Evolutionary conservation across 306 rosid species (phyloP).

Genomic region (Ormosia emarginata): DNA sequence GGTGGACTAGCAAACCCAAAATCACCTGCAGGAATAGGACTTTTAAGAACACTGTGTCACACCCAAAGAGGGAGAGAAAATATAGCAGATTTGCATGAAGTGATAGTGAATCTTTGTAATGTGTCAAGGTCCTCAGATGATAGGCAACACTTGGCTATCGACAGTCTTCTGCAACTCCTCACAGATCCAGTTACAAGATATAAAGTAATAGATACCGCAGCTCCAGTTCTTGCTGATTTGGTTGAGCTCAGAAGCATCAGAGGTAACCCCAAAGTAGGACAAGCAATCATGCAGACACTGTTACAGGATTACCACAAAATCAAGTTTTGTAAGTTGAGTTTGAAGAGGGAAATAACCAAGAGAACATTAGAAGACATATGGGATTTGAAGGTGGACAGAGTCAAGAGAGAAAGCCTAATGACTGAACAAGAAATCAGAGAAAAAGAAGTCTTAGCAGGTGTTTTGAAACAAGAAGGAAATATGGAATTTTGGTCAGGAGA

Average conservation of each 20-base stretch:
- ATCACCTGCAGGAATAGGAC: conserved; percentile 61
- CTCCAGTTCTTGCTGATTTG: conserved; percentile 49
- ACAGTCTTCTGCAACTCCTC: conserved; percentile 51
- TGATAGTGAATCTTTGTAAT: conserved; percentile 39
- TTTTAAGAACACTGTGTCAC: conserved; percentile 48
- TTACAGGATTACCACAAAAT: conserved; percentile 64
- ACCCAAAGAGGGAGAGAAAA: conserved; percentile 48
- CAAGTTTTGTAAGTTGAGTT: conserved; percentile 45
- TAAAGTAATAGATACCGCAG: conserved; percentile 37
- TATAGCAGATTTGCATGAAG: conserved; percentile 32
- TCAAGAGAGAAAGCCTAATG: conserved; percentile 52
- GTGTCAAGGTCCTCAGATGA: conserved; percentile 63
- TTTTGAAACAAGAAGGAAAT: conserved; percentile 52
- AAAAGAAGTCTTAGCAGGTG: conserved; percentile 30
- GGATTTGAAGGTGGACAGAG: conserved; percentile 70
- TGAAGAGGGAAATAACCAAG: conserved; percentile 40
- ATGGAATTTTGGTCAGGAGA: conserved; percentile 40
- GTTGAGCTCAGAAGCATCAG: conserved; percentile 41
- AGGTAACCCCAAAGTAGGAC: conserved; percentile 41
- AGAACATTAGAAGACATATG: conserved; percentile 47
- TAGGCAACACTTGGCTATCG: conserved; percentile 49
- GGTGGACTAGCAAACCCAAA: conserved; percentile 46
- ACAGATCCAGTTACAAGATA: conserved; percentile 54
- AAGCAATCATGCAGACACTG: conserved; percentile 43
- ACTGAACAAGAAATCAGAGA: conserved; percentile 40